A percentile compares a stretch with the other conserved stretches of the same genome.
Conservation (phyloP, 2,329 filamentous ascomycete genomes). For the Alternaria triticina region DNA sequence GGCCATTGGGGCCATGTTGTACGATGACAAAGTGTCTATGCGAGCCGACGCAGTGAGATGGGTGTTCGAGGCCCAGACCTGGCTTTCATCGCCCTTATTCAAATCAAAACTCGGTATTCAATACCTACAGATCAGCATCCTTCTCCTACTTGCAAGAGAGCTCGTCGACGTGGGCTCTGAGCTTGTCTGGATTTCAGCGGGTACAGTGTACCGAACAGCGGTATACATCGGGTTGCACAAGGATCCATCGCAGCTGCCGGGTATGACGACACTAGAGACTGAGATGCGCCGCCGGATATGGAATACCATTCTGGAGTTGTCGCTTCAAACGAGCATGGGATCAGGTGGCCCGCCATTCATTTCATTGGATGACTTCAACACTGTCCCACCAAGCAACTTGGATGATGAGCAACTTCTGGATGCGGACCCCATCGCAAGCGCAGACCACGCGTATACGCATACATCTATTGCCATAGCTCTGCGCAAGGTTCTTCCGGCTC, state of each 20-base stretch:
- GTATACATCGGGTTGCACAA: constrained; percentile 52
- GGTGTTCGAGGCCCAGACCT: constrained; percentile 65
- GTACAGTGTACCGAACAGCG: constrained; percentile 47
- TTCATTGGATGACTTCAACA: constrained; percentile 46
- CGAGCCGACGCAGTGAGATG: constrained; percentile 60
- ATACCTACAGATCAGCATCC: constrained; percentile 56
- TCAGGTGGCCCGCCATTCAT: constrained; percentile 47
- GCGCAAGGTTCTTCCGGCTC: constrained; percentile 45
- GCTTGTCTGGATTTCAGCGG: constrained; percentile 49
- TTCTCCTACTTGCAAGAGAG: constrained; percentile 50
- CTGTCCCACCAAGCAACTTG: constrained; percentile 47
- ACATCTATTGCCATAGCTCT: constrained; percentile 47
- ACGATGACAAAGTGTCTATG: constrained; percentile 60
- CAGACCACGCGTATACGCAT: constrained; percentile 42
- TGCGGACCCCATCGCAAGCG: constrained; percentile 32
- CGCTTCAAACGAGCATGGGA: constrained; percentile 46
- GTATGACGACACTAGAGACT: constrained; percentile 23
- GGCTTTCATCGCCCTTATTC: constrained; percentile 60
- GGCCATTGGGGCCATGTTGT: constrained; percentile 61
- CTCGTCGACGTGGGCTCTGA: constrained; percentile 42
- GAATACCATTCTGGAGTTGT: constrained; percentile 48
- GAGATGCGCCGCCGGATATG: constrained; percentile 43
- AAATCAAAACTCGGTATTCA: constrained; percentile 60
- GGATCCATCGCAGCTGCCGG: constrained; percentile 45
- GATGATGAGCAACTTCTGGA: constrained; percentile 49